These are phyloP conservation scores for Azolla pinnata DNA, from an alignment of 75 land plant species.

Conservation along the genomic window DNA sequence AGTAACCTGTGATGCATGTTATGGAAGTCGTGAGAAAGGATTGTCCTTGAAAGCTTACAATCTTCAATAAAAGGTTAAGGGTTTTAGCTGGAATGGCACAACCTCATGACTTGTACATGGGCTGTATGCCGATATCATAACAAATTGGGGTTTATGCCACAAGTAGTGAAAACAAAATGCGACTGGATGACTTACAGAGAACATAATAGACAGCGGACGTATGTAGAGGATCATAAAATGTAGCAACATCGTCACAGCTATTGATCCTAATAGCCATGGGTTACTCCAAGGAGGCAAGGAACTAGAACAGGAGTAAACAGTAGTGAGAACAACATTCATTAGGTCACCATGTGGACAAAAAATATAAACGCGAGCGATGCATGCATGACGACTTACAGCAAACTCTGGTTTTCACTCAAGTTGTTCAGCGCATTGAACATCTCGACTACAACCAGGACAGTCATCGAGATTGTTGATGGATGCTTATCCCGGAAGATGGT, in stretches of 20 bases:
- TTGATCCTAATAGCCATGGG: constrained; percentile 81
- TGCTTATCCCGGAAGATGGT: constrained; percentile 76
- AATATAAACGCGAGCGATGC: no score
- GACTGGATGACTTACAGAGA: constrained; percentile 62
- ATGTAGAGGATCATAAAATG: constrained; percentile 78
- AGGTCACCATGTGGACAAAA: no score
- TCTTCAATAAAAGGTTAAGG: not conserved
- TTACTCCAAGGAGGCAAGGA: constrained; percentile 94
- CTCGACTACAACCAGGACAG: constrained; percentile 96
- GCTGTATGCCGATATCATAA: no score
- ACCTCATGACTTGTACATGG: no score
- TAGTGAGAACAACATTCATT: no score
- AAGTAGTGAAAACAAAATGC: not conserved
- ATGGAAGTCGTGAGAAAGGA: constrained; percentile 4
- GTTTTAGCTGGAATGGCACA: not conserved
- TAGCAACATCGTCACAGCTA: constrained; percentile 75
- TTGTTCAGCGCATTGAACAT: constrained; percentile 99
- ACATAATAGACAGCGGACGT: constrained; percentile 62
- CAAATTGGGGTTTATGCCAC: no score
- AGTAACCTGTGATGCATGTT: constrained; percentile 74
- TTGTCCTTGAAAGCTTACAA: not conserved
- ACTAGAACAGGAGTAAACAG: constrained; percentile 22
- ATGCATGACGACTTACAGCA: constrained; percentile 55
- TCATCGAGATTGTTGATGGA: constrained; percentile 98
- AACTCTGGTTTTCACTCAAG: constrained; percentile 95